Evolutionary conservation across 2,329 filamentous ascomycete genomes (phyloP).

Genomic region (Nemania sp.): DNA sequence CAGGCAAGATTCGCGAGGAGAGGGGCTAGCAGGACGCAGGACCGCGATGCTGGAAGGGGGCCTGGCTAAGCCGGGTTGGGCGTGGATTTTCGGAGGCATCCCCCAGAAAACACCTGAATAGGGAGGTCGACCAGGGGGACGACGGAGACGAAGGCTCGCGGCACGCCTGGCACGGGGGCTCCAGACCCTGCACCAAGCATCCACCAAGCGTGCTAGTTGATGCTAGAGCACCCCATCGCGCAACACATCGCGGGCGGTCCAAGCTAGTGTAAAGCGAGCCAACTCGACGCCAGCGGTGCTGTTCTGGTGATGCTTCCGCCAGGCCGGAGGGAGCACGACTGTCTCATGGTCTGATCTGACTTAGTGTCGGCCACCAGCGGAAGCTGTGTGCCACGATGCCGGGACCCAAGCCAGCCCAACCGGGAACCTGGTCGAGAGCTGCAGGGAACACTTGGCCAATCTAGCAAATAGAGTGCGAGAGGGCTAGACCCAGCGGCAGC

Average conservation of each 20-base stretch:
- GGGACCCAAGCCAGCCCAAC: conserved; percentile 4
- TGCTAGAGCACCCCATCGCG: neutral
- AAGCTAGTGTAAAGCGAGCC: too few relatives aligned
- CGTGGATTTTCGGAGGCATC: conserved; percentile 30
- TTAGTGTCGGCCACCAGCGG: conserved; percentile 7
- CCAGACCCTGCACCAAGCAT: conserved; percentile 20
- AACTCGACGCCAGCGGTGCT: too few relatives aligned
- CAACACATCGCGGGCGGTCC: too few relatives aligned
- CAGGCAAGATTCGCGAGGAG: conserved; percentile 3
- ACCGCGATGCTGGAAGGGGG: conserved; percentile 20
- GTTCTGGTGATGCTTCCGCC: too few relatives aligned
- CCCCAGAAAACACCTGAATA: conserved; percentile 30
- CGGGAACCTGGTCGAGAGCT: neutral
- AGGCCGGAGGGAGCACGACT: too few relatives aligned
- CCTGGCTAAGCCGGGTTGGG: conserved; percentile 33
- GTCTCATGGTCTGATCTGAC: conserved; percentile 6
- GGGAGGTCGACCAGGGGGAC: conserved; percentile 30
- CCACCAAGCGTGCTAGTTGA: conserved; percentile 14
- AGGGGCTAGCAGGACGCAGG: conserved; percentile 9
- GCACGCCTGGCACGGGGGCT: conserved; percentile 15
- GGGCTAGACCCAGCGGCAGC: too few relatives aligned
- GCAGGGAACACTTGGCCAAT: neutral
- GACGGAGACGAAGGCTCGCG: conserved; percentile 20
- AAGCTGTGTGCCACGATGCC: conserved; percentile 10
- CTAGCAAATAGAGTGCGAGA: neutral